Evolutionary conservation across 1,284 basidiomycete genomes (phyloP).

Genomic region (Austroboletus novae-zelandiae): DNA sequence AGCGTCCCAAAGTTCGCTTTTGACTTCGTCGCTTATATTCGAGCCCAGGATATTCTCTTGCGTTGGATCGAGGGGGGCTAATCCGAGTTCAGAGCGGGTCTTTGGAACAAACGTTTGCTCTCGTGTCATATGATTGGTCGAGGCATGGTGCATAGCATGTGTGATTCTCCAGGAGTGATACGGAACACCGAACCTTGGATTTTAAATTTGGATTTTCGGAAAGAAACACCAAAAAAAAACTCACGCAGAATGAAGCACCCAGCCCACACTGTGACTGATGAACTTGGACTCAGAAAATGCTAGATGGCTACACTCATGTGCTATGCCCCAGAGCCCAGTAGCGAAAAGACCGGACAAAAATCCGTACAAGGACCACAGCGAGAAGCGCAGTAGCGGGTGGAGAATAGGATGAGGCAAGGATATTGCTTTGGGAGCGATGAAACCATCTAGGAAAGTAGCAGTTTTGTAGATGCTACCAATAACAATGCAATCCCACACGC

Average conservation of each 20-base stretch:
- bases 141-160: conserved; percentile 96
- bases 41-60: conserved; percentile 70
- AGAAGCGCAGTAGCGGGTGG: conserved; percentile 63
- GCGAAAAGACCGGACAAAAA: conserved; percentile 85
- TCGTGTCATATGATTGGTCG: conserved; percentile 91
- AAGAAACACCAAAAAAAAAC: conserved; percentile 29
- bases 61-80: conserved; percentile 63
- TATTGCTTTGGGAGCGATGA: conserved; percentile 56
- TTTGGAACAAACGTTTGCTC: conserved; percentile 97
- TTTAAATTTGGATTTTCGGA: conserved; percentile 25
- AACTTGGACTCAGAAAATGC: conserved; percentile 94
- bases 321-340: conserved; percentile 94
- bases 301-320: conserved; percentile 93
- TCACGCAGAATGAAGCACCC: conserved; percentile 90
- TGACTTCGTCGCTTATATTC: conserved; percentile 72
- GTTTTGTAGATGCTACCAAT: conserved; percentile 71
- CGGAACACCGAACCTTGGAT: conserved; percentile 82
- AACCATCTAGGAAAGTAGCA: conserved; percentile 68
- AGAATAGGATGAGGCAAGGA: conserved; percentile 61
- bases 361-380: conserved; percentile 81
- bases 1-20: conserved; percentile 81
- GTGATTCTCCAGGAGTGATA: conserved; percentile 99
- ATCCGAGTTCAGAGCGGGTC: conserved; percentile 73
- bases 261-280: conserved; percentile 93
- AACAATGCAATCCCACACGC: conserved; percentile 74